Conservation (phyloP, 2,329 filamentous ascomycete genomes). For the Trichoderma sp. region DNA sequence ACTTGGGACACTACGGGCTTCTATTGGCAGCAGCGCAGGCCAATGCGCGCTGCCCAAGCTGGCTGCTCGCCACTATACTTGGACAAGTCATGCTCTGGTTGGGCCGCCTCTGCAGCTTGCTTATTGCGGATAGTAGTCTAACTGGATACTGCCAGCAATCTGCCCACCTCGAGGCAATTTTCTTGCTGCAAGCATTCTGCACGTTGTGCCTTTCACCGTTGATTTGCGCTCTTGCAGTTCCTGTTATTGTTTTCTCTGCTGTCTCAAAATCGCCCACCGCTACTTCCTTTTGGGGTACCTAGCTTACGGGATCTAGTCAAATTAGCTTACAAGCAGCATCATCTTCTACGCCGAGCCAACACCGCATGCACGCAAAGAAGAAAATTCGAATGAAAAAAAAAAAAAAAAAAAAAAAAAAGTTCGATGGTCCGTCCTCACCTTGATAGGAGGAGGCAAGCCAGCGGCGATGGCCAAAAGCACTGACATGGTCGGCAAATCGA, state of each 20-base stretch:
- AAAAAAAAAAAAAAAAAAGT: not conserved
- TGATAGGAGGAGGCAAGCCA: constrained; percentile 1
- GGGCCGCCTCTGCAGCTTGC: not conserved
- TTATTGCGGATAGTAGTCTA: not conserved
- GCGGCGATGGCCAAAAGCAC: not conserved
- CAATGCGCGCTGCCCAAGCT: constrained; percentile 6
- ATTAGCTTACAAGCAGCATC: not conserved
- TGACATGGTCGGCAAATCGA: constrained; percentile 23
- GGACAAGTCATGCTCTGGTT: not conserved
- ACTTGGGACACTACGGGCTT: constrained; percentile 10
- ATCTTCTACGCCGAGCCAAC: not conserved
- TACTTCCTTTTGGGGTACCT: not conserved
- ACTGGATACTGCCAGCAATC: not conserved
- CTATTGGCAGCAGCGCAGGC: not conserved
- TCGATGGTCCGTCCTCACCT: constrained; percentile 10
- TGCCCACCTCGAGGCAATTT: not conserved
- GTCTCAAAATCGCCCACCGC: not conserved
- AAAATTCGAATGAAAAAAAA: not conserved
- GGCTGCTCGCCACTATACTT: constrained; percentile 16
- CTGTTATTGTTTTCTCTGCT: not conserved
- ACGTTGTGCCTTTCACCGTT: not conserved
- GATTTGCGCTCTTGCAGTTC: not conserved
- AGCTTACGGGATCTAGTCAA: not conserved
- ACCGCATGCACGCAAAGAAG: not conserved
- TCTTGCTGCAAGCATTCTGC: not conserved